Percentiles rank a stretch among this genome's conserved stretches.
Conservation (phyloP, 805 yeast species). For the Pichia exigua region DNA sequence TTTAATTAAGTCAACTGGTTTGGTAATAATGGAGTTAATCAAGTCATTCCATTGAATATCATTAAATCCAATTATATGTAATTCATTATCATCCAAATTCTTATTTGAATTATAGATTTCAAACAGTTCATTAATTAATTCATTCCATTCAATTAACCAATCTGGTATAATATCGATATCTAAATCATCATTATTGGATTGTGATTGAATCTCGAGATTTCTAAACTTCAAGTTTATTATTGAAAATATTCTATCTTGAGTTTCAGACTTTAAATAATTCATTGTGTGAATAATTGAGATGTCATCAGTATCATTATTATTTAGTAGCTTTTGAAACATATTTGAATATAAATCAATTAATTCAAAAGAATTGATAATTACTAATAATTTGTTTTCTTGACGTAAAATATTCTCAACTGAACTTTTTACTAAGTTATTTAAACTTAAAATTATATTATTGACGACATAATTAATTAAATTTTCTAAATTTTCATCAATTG, state of each 20-base stretch:
- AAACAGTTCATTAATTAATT: conserved; percentile 52
- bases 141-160: conserved; percentile 64
- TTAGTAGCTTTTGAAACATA: conserved; percentile 50
- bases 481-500: conserved; percentile 12
- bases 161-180: conserved; percentile 68
- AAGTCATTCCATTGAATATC: conserved; percentile 31
- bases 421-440: conserved; percentile 54
- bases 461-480: conserved; percentile 31
- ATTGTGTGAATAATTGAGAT: conserved; percentile 20
- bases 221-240: conserved; percentile 33
- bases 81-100: conserved; percentile 23
- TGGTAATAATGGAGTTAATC: conserved; percentile 35
- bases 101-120: conserved; percentile 31
- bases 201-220: conserved; percentile 25
- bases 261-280: conserved; percentile 26
- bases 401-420: conserved; percentile 63
- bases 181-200: conserved; percentile 17
- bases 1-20: conserved; percentile 35
- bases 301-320: conserved; percentile 8
- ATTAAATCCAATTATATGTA: conserved; percentile 30
- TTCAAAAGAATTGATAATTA: conserved; percentile 51
- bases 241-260: conserved; percentile 34
- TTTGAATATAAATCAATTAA: conserved; percentile 59
- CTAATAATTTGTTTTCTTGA: conserved; percentile 50
- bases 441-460: conserved; percentile 41